phyloP scores from a whole-genome alignment of 1,139 yeast genomes.

The Blastobotrys aristatus region DNA sequence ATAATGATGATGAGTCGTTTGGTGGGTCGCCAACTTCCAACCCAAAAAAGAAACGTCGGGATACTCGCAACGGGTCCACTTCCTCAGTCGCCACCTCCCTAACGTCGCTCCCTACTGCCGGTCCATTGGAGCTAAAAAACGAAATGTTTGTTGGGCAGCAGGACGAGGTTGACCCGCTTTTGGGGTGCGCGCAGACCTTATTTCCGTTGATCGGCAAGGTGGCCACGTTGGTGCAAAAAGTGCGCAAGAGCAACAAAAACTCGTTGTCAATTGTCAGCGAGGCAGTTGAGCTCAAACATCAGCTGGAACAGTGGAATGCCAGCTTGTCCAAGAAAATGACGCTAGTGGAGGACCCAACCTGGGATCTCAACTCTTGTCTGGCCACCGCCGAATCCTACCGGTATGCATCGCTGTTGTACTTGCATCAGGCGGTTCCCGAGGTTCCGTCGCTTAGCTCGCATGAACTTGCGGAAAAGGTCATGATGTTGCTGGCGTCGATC shows the following conservation, averaged over 20 bases:
- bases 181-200: constrained; percentile 61
- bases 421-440: constrained; percentile 69
- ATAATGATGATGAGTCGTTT: constrained; percentile 4
- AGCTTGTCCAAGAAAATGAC: constrained; percentile 29
- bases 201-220: constrained; percentile 62
- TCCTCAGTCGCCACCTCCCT: background rate
- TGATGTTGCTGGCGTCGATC: constrained; percentile 56
- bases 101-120: background rate
- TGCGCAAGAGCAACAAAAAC: constrained; percentile 41
- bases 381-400: constrained; percentile 69
- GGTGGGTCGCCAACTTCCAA: background rate
- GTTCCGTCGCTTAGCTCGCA: constrained; percentile 53
- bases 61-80: background rate
- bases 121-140: constrained; percentile 1
- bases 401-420: constrained; percentile 50
- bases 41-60: background rate
- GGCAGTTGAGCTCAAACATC: constrained; percentile 52
- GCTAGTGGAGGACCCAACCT: constrained; percentile 41
- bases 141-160: constrained; percentile 1
- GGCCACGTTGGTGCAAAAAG: constrained; percentile 50
- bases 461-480: constrained; percentile 53
- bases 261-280: constrained; percentile 46
- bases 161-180: constrained; percentile 47
- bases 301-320: constrained; percentile 51
- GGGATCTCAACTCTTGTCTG: constrained; percentile 56